Percentiles rank a stretch among this genome's conserved stretches.
phyloP scores from a whole-genome alignment of 2,329 filamentous ascomycete genomes.

The Chaetomiaceae sp. region DNA sequence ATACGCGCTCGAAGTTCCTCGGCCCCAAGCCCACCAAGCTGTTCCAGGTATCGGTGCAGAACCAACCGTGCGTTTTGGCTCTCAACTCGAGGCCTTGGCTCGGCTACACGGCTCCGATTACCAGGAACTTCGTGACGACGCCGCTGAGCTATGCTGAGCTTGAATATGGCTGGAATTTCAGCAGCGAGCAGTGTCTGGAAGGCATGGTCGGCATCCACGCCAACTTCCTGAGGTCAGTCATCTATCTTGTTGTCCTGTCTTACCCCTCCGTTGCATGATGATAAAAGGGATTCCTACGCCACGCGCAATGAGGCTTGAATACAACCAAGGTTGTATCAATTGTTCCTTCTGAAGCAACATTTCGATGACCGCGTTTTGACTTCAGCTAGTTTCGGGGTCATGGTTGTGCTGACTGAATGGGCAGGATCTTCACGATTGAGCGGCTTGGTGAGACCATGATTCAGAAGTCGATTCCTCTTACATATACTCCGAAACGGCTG shows the following conservation, averaged over 20 bases:
- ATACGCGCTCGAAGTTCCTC: constrained; percentile 90
- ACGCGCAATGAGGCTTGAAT: constrained; percentile 49
- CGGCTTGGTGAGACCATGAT: constrained; percentile 79
- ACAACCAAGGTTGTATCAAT: constrained; percentile 60
- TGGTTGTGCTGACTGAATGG: constrained; percentile 28
- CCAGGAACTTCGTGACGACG: constrained; percentile 83
- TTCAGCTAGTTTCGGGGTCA: background rate
- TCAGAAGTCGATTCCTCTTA: constrained; percentile 77
- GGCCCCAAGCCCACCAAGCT: constrained; percentile 85
- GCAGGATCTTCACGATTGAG: constrained; percentile 83
- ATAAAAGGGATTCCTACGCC: constrained; percentile 55
- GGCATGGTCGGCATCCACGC: constrained; percentile 92
- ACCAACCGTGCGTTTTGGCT: constrained; percentile 77
- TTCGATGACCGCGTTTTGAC: background rate
- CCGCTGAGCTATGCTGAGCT: constrained; percentile 82
- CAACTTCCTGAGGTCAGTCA: constrained; percentile 71
- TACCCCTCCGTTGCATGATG: constrained; percentile 49
- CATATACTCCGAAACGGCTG: constrained; percentile 85
- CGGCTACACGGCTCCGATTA: constrained; percentile 83
- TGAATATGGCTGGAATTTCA: constrained; percentile 95
- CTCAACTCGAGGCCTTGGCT: constrained; percentile 94
- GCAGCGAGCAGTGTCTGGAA: constrained; percentile 87
- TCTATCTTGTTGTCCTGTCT: constrained; percentile 26
- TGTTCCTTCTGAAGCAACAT: constrained; percentile 81
- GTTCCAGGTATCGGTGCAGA: constrained; percentile 83